A percentile compares a stretch with the other conserved stretches of the same genome.
phyloP scores from a whole-genome alignment of 2,329 filamentous ascomycete species.

The Penicillium verrucosum region DNA sequence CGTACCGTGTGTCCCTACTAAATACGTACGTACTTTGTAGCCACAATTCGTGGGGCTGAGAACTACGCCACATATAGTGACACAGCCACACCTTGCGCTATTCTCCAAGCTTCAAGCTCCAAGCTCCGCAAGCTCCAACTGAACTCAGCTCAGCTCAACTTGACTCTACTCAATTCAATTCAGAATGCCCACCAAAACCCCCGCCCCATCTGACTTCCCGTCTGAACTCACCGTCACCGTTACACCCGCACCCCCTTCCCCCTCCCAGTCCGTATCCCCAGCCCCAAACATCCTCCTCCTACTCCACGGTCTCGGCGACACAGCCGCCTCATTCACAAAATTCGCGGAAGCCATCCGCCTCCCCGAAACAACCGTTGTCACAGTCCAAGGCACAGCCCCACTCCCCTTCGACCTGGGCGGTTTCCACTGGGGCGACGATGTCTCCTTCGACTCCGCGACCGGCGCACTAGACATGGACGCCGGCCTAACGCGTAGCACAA shows the following conservation, averaged over 20 bases:
- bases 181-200: conserved; percentile 37
- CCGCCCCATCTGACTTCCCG: conserved; percentile 48
- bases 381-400: conserved; percentile 66
- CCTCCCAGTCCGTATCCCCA: conserved; percentile 43
- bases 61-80: neutral
- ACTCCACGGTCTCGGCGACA: conserved; percentile 81
- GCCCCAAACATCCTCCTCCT: conserved; percentile 75
- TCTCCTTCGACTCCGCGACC: conserved; percentile 51
- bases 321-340: conserved; percentile 62
- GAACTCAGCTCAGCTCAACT: neutral
- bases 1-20: neutral
- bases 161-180: neutral
- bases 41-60: neutral
- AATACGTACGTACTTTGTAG: neutral
- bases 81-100: neutral
- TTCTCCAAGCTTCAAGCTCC: neutral
- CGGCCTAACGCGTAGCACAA: conserved; percentile 53
- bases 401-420: conserved; percentile 67
- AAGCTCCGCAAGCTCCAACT: neutral
- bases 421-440: conserved; percentile 68
- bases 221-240: conserved; percentile 39
- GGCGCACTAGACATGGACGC: conserved; percentile 61
- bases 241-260: conserved; percentile 32
- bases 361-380: conserved; percentile 72
- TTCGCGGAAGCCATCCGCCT: conserved; percentile 68